phyloP scores from a whole-genome alignment of 108 stramenopile species.

The Nitzschia palea region DNA sequence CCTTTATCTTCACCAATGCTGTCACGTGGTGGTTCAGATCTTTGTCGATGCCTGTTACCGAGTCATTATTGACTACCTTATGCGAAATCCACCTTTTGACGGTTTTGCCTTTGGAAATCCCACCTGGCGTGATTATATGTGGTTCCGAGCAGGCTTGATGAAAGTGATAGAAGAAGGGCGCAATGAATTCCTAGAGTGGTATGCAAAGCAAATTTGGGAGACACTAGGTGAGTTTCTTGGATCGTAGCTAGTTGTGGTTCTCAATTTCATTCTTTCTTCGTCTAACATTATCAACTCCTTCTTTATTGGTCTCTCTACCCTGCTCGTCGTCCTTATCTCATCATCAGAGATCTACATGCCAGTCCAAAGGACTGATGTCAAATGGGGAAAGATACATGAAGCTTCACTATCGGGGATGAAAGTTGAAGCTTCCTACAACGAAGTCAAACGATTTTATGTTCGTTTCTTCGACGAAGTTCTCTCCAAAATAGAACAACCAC shows the following conservation, averaged over 20 bases:
- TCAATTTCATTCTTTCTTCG: too few relatives aligned
- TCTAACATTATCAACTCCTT: too few relatives aligned
- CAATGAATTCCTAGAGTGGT: constrained; percentile 1
- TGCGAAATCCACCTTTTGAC: constrained; percentile 17
- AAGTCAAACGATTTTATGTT: constrained; percentile 5
- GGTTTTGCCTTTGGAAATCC: constrained; percentile 9
- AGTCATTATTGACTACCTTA: background rate
- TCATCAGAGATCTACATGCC: too few relatives aligned
- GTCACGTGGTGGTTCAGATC: background rate
- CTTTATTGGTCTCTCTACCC: too few relatives aligned
- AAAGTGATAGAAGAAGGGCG: background rate
- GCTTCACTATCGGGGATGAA: constrained; percentile 3
- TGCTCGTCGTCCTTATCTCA: too few relatives aligned
- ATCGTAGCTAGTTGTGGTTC: too few relatives aligned
- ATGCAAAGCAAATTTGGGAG: background rate
- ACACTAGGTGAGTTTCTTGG: background rate
- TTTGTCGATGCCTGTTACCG: constrained; percentile 7
- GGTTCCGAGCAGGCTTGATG: constrained; percentile 9
- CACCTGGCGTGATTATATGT: constrained; percentile 16
- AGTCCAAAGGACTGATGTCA: too few relatives aligned
- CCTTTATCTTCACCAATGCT: background rate
- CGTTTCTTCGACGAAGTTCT: background rate
- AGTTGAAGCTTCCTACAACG: background rate
- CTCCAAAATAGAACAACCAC: background rate
- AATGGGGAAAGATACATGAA: background rate